Conservation (phyloP, 116 monocot genomes). For the Posidonia oceanica region DNA sequence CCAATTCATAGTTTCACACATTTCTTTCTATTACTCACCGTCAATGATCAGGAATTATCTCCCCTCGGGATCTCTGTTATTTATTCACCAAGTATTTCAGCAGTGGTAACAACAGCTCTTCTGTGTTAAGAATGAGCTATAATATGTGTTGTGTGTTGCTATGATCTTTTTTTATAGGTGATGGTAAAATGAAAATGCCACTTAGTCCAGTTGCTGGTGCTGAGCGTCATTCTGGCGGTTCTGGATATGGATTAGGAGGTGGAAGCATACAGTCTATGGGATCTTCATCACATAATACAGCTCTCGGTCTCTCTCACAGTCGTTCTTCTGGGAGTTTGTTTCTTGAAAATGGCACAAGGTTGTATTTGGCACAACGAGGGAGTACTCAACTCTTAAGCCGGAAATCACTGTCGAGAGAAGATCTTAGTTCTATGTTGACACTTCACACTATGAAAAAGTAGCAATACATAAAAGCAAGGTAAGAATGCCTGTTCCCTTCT, state of each 20-base stretch:
- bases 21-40: background rate
- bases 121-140: background rate
- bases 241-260: conserved; percentile 30
- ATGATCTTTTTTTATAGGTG: conserved; percentile 25
- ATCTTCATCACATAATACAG: conserved; percentile 25
- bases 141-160: background rate
- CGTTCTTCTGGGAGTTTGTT: conserved; percentile 76
- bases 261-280: conserved; percentile 44
- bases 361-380: conserved; percentile 38
- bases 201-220: conserved; percentile 59
- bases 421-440: conserved; percentile 53
- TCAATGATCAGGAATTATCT: background rate
- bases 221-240: conserved; percentile 45
- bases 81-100: background rate
- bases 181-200: conserved; percentile 60
- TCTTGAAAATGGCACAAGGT: conserved; percentile 38
- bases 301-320: conserved; percentile 46
- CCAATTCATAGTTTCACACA: background rate
- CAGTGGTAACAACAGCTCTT: too few species aligned
- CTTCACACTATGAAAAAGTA: conserved; percentile 44
- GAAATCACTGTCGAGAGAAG: conserved; percentile 85
- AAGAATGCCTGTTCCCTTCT: background rate
- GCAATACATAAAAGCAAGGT: background rate
- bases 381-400: conserved; percentile 58
- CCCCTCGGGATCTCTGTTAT: too few species aligned